These are phyloP conservation scores for Beauveria sp. DNA, from an alignment of 2,329 filamentous ascomycete genomes.

Conservation along the genomic window DNA sequence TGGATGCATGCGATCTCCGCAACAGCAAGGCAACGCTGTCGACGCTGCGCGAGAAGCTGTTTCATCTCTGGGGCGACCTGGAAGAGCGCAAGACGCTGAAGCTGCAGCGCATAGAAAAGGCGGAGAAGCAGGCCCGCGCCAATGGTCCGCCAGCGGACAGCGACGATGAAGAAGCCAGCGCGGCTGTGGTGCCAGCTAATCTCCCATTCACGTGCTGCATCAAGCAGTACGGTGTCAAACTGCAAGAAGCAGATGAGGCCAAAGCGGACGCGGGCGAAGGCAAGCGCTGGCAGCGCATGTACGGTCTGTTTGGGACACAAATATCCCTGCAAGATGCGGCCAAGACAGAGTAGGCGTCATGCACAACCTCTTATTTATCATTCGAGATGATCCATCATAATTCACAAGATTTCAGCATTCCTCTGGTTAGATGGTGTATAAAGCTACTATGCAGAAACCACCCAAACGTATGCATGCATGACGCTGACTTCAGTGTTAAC, in stretches of 20 bases:
- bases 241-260: conserved; percentile 29
- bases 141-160: conserved; percentile 31
- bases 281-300: conserved; percentile 53
- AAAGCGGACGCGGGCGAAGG: conserved; percentile 38
- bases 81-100: conserved; percentile 56
- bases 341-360: not conserved
- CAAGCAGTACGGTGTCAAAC: conserved; percentile 58
- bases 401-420: not conserved
- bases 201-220: conserved; percentile 64
- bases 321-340: not conserved
- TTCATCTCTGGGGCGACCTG: conserved; percentile 77
- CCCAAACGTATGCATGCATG: not conserved
- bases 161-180: conserved; percentile 22
- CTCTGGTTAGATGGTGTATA: no score
- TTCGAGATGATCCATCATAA: not conserved
- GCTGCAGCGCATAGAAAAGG: conserved; percentile 21
- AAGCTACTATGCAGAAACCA: not conserved
- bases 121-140: conserved; percentile 16
- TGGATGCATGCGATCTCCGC: conserved; percentile 49
- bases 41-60: conserved; percentile 61
- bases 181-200: conserved; percentile 33
- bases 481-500: not conserved
- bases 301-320: conserved; percentile 48
- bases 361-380: not conserved
- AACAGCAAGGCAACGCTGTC: conserved; percentile 39